Evolutionary conservation across 139 green algal genomes (phyloP).

Genomic region (Auxenochlorella pyrenoidosa): DNA sequence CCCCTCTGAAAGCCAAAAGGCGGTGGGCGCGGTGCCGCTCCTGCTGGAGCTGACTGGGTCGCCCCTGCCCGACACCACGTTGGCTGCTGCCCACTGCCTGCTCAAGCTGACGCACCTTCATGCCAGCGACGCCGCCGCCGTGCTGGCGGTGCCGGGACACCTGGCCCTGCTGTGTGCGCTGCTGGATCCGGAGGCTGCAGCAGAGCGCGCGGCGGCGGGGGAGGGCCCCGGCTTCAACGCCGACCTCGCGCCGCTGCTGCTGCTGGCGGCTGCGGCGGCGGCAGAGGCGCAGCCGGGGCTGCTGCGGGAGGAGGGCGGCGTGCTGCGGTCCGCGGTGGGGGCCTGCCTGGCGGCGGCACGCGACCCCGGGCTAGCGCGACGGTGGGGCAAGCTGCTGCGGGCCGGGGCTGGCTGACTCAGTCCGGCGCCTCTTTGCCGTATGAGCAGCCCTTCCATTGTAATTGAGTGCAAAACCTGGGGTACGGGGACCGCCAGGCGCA

Average conservation of each 20-base stretch:
- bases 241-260: constrained; percentile 7
- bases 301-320: not conserved
- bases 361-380: not conserved
- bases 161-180: not conserved
- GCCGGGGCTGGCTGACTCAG: no score
- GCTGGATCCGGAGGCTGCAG: not conserved
- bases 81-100: constrained; percentile 17
- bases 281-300: constrained; percentile 6
- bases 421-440: no score
- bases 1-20: constrained; percentile 1
- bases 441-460: no score
- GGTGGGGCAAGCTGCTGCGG: constrained; percentile 2
- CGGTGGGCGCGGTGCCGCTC: constrained; percentile 1
- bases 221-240: not conserved
- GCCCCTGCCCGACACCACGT: not conserved
- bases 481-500: no score
- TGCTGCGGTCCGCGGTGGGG: not conserved
- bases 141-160: not conserved
- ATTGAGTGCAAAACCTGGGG: no score
- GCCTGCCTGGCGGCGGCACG: constrained; percentile 7
- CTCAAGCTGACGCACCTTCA: constrained; percentile 20
- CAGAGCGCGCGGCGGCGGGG: not conserved
- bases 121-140: not conserved
- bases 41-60: constrained; percentile 19
- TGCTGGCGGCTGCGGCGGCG: constrained; percentile 1